These are phyloP conservation scores for Camelina laxa DNA, from an alignment of 345 rosid genomes.

Conservation along the genomic window DNA sequence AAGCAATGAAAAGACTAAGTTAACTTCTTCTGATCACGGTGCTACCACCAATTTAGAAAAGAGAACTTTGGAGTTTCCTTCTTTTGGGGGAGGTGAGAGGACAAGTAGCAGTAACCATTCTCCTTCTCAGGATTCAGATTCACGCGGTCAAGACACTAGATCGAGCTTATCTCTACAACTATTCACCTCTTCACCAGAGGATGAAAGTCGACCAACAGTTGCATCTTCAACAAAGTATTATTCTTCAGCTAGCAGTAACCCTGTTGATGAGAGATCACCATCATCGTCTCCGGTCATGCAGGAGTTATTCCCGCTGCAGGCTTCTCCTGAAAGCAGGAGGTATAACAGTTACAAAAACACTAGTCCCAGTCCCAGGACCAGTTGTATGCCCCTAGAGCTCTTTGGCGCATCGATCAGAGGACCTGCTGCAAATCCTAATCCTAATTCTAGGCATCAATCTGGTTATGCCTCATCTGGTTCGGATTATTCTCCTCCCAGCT, in stretches of 20 bases:
- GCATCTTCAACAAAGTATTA: conserved; percentile 76
- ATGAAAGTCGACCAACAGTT: conserved; percentile 64
- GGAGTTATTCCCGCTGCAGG: conserved; percentile 73
- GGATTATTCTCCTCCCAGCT: conserved; percentile 79
- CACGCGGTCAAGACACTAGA: conserved; percentile 57
- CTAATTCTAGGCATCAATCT: conserved; percentile 55
- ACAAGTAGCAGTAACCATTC: conserved; percentile 65
- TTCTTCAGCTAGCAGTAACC: conserved; percentile 92
- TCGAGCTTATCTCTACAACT: conserved; percentile 72
- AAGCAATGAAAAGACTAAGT: conserved; percentile 55
- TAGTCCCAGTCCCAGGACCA: conserved; percentile 46
- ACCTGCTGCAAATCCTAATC: conserved; percentile 48
- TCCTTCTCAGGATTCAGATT: conserved; percentile 71
- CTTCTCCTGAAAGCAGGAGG: conserved; percentile 55
- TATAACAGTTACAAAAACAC: conserved; percentile 48
- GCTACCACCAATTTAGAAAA: conserved; percentile 46
- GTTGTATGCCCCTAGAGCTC: conserved; percentile 69
- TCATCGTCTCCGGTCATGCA: conserved; percentile 80
- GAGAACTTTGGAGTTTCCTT: conserved; percentile 53
- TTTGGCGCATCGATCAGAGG: conserved; percentile 57
- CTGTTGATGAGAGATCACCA: conserved; percentile 70
- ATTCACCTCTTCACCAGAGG: conserved; percentile 75
- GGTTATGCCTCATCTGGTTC: conserved; percentile 90
- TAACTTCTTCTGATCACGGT: conserved; percentile 45
- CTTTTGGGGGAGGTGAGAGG: conserved; percentile 60